A percentile compares a stretch with the other conserved stretches of the same genome.
Conservation (phyloP, 2,329 filamentous ascomycete species). For the Exserohilum rostratum region DNA sequence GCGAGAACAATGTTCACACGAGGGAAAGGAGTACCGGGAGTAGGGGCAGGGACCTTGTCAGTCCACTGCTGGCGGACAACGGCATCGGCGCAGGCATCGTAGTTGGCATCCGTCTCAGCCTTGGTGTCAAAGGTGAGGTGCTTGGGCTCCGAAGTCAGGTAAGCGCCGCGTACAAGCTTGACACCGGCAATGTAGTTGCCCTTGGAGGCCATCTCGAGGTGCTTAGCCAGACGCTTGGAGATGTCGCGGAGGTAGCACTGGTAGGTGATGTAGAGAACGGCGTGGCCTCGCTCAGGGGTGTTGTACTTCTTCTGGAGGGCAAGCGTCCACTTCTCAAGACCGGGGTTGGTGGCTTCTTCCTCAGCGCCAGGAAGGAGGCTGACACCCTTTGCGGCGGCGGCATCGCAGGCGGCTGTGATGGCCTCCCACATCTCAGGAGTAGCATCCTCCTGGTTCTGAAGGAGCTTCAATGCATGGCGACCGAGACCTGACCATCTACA, state of each 20-base stretch:
- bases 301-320: constrained; percentile 81
- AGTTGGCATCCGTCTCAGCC: constrained; percentile 64
- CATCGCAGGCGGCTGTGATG: constrained; percentile 75
- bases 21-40: constrained; percentile 45
- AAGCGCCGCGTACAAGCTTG: constrained; percentile 64
- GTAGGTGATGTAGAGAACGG: constrained; percentile 74
- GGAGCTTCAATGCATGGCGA: constrained; percentile 69
- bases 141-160: constrained; percentile 58
- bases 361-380: constrained; percentile 85
- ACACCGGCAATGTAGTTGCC: constrained; percentile 60
- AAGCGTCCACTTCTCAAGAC: constrained; percentile 81
- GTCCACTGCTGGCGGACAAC: constrained; percentile 70
- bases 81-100: constrained; percentile 72
- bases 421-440: constrained; percentile 69
- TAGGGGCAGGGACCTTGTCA: constrained; percentile 54
- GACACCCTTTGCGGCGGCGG: constrained; percentile 72
- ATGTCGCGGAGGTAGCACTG: constrained; percentile 63
- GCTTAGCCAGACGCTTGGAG: constrained; percentile 50
- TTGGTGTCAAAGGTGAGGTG: constrained; percentile 61
- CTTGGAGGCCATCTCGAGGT: constrained; percentile 54
- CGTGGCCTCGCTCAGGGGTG: constrained; percentile 56
- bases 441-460: constrained; percentile 68
- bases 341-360: constrained; percentile 76
- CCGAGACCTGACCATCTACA: constrained; percentile 80
- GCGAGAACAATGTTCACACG: constrained; percentile 71